Conservation (phyloP, 495 filamentous ascomycete genomes). For the Penicillium daleae region DNA sequence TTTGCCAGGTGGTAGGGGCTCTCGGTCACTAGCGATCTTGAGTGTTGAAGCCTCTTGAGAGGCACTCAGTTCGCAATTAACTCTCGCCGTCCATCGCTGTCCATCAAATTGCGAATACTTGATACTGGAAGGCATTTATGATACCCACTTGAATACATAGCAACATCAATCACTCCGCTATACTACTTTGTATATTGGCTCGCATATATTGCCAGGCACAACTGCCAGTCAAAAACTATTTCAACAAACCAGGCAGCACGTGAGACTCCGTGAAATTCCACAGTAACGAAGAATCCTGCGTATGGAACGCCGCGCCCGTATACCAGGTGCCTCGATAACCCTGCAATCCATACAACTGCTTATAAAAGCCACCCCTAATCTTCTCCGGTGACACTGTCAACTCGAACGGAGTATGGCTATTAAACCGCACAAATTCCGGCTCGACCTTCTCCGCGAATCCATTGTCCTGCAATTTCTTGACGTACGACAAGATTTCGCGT, state of each 20-base stretch:
- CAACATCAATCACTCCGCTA: background rate
- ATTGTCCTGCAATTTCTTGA: slow-evolving; percentile 26
- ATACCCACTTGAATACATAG: background rate
- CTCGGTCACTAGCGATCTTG: background rate
- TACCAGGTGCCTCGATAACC: slow-evolving; percentile 41
- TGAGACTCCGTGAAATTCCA: slow-evolving; percentile 22
- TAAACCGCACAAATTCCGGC: slow-evolving; percentile 28
- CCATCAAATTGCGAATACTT: background rate
- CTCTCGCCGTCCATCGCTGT: background rate
- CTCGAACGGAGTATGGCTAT: slow-evolving; percentile 37
- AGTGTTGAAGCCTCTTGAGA: background rate
- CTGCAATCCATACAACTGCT: slow-evolving; percentile 41
- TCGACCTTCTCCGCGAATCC: slow-evolving; percentile 16
- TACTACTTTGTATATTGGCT: background rate
- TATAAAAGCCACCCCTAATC: slow-evolving; percentile 43
- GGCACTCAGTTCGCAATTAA: background rate
- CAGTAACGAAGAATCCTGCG: slow-evolving; percentile 21
- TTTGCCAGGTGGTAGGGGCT: background rate
- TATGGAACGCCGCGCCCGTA: slow-evolving; percentile 33
- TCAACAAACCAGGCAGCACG: slow-evolving; percentile 13
- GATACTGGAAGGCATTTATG: background rate
- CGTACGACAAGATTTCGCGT: slow-evolving; percentile 12
- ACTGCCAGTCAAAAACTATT: background rate
- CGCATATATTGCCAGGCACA: background rate
- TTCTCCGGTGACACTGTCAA: slow-evolving; percentile 28